Evolutionary conservation across 202 grass and related monocot genomes (phyloP), one percentile per base, ranked within the genome.

Genomic region (Sporobolus alterniflorus): DNA sequence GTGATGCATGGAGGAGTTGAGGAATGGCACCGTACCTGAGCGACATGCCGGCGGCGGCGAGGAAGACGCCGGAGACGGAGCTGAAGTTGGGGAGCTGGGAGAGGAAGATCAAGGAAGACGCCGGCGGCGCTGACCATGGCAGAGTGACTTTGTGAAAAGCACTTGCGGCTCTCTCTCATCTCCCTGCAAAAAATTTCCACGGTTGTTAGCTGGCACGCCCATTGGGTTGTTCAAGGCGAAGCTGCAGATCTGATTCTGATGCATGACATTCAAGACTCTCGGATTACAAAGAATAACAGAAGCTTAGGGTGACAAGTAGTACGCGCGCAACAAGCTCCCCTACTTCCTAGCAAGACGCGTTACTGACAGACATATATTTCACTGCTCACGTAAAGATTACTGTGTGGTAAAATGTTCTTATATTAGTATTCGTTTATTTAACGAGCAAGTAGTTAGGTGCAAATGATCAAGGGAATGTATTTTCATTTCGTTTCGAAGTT

Each of bases 41-140:
- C 2, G 95, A 97, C 95, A 97, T 97, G 74, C 91, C 95, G 25
- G 95, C 95, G 39, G 95, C 95, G 2, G 95, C 95, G 10, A 97
- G 85, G 40, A 92, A 97, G 31, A 97, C 78, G 6, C 95, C 95
- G 16, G 95, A 90, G 85, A 97, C 94, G 86, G 95, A 97, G 66
- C 94, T 91, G 30, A 97, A 88, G 84, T 94, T 94, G 0, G 95
- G 95, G 22, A 97, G 88, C 76, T 97, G 95, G 33, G 95, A 92
- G 51, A 97, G 90, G 1, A 97, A n/a, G n/a, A n/a, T 74, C 50
- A 94, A 97, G 82, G 82, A 98, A 92, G 28, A 98, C 95, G 6
- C 95, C 95, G 7, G 95, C 95, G 3, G 95, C 95, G 3, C 95
- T 92, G 0, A 98, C 95, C 95, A 98, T 95, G 82, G 95, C 95